Evolutionary conservation across 176 grass and related monocot species (phyloP).

Genomic region (Tillandsia leiboldiana): DNA sequence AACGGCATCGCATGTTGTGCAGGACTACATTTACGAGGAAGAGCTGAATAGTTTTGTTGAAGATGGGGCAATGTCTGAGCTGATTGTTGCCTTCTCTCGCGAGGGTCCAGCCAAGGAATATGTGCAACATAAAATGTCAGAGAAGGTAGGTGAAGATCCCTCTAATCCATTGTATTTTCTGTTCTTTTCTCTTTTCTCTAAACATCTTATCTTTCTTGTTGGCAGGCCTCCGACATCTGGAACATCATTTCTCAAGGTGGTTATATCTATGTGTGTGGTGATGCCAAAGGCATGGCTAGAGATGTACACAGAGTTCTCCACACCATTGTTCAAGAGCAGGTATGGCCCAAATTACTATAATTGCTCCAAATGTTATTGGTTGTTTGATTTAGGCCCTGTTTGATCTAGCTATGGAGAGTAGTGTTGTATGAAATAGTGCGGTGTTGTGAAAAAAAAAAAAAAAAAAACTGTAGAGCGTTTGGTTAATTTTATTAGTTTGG

Average conservation of each 20-base stretch:
- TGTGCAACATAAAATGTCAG: constrained; percentile 94
- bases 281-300: constrained; percentile 93
- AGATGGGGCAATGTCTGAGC: constrained; percentile 54
- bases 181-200: not conserved
- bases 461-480: too few species aligned
- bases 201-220: not conserved
- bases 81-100: constrained; percentile 81
- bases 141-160: constrained; percentile 35
- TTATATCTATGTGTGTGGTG: constrained; percentile 88
- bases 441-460: too few species aligned
- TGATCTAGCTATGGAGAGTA: too few species aligned
- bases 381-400: too few species aligned
- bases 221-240: constrained; percentile 71
- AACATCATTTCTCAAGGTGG: constrained; percentile 55
- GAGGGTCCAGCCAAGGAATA: constrained; percentile 78
- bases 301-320: constrained; percentile 84
- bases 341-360: constrained; percentile 7
- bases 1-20: constrained; percentile 9
- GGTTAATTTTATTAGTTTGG: too few species aligned
- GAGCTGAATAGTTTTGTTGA: constrained; percentile 66
- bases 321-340: constrained; percentile 86
- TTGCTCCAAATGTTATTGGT: not conserved
- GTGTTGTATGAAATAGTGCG: too few species aligned
- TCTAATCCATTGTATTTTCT: not conserved
- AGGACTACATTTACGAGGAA: constrained; percentile 97